A percentile compares a stretch with the other conserved stretches of the same genome.
Conservation (phyloP, 345 rosid species). For the Linum tenue region DNA sequence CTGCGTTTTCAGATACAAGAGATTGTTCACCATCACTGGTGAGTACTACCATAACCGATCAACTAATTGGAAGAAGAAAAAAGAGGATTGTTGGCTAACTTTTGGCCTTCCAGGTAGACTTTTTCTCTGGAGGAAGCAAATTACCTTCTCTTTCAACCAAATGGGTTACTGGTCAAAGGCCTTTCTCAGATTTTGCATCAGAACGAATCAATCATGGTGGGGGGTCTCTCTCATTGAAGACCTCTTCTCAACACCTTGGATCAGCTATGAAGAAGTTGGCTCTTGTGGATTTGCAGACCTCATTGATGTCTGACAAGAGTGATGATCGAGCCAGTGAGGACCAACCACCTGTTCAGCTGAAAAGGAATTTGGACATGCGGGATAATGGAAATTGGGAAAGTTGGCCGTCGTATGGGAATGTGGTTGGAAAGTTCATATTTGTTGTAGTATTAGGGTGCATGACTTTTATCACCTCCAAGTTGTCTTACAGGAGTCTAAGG, state of each 20-base stretch:
- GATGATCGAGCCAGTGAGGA: slow-evolving; percentile 31
- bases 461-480: slow-evolving; percentile 39
- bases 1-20: slow-evolving; percentile 69
- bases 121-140: slow-evolving; percentile 47
- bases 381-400: slow-evolving; percentile 41
- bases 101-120: slow-evolving; percentile 44
- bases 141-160: slow-evolving; percentile 20
- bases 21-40: slow-evolving; percentile 84
- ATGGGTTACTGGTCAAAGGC: slow-evolving; percentile 38
- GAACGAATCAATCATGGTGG: slow-evolving; percentile 30
- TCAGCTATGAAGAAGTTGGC: slow-evolving; percentile 74
- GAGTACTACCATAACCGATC: slow-evolving; percentile 14
- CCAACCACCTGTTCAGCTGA: slow-evolving; percentile 48
- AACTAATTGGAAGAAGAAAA: slow-evolving; percentile 1
- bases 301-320: slow-evolving; percentile 32
- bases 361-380: slow-evolving; percentile 47
- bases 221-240: slow-evolving; percentile 32
- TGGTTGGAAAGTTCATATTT: slow-evolving; percentile 36
- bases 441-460: slow-evolving; percentile 52
- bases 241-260: slow-evolving; percentile 48
- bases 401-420: slow-evolving; percentile 38
- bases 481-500: slow-evolving; percentile 31
- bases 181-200: slow-evolving; percentile 38
- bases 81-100: slow-evolving; percentile 8
- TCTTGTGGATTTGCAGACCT: slow-evolving; percentile 48